A percentile compares a stretch with the other conserved stretches of the same genome.
phyloP scores from a whole-genome alignment of 192 early-diverging fungal species.

The Backusella tuberculispora region DNA sequence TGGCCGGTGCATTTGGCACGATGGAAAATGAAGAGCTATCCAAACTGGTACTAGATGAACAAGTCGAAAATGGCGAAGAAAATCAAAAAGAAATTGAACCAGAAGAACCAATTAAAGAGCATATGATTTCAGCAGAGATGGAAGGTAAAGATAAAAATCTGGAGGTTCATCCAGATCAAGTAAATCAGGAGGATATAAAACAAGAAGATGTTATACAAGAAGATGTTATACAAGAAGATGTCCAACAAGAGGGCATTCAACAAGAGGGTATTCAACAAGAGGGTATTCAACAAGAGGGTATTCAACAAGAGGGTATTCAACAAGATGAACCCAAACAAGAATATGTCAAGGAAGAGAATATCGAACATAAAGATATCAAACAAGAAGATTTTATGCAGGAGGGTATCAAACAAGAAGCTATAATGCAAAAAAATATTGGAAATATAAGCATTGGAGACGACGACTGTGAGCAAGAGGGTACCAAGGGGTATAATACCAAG shows the following conservation, averaged over 20 bases:
- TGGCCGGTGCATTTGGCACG: neutral
- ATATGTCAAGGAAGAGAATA: too few relatives aligned
- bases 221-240: neutral
- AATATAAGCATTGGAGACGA: too few relatives aligned
- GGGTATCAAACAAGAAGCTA: too few relatives aligned
- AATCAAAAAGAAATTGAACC: neutral
- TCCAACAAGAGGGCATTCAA: neutral
- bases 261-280: neutral
- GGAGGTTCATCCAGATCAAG: too few relatives aligned
- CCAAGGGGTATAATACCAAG: too few relatives aligned
- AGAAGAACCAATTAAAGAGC: neutral
- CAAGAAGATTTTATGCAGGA: too few relatives aligned
- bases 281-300: neutral
- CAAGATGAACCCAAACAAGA: neutral
- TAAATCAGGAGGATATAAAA: neutral
- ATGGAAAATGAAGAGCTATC: neutral
- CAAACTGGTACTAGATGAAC: neutral
- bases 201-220: neutral
- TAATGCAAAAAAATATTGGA: too few relatives aligned
- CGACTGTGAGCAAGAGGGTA: too few relatives aligned
- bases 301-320: neutral
- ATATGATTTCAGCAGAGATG: too few relatives aligned
- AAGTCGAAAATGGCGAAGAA: neutral
- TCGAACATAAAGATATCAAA: too few relatives aligned
- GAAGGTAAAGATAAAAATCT: too few relatives aligned